These are phyloP conservation scores for Pseudocercospora eumusae DNA, from an alignment of 2,329 filamentous ascomycete genomes.

Conservation along the genomic window DNA sequence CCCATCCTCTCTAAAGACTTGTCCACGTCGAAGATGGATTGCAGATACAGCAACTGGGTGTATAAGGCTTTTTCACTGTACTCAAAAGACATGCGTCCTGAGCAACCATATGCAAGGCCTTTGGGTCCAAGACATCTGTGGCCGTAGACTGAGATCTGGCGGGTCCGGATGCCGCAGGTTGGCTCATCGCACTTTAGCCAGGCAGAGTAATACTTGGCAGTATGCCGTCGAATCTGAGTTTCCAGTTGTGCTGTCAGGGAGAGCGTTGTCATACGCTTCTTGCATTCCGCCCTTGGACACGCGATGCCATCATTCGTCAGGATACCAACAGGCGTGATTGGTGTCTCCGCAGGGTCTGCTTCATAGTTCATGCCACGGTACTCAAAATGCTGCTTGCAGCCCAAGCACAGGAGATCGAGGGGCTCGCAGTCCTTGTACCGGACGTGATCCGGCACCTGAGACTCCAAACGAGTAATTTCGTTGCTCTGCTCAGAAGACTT, in stretches of 20 bases:
- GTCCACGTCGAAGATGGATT: slow-evolving; percentile 84
- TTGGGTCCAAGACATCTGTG: slow-evolving; percentile 84
- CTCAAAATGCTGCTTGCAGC: slow-evolving; percentile 69
- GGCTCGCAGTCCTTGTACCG: slow-evolving; percentile 82
- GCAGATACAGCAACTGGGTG: slow-evolving; percentile 90
- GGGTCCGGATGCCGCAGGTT: slow-evolving; percentile 80
- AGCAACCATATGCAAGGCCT: slow-evolving; percentile 79
- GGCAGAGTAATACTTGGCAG: slow-evolving; percentile 84
- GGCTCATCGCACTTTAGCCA: slow-evolving; percentile 90
- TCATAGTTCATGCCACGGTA: slow-evolving; percentile 72
- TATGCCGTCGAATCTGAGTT: slow-evolving; percentile 73
- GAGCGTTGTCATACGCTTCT: slow-evolving; percentile 65
- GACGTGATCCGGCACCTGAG: slow-evolving; percentile 86
- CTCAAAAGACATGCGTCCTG: slow-evolving; percentile 86
- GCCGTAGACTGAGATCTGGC: slow-evolving; percentile 92
- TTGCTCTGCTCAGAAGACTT: slow-evolving; percentile 56
- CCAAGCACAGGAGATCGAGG: slow-evolving; percentile 75
- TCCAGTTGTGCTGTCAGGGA: slow-evolving; percentile 86
- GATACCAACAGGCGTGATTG: slow-evolving; percentile 51
- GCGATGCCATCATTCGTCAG: slow-evolving; percentile 73
- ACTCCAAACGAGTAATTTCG: slow-evolving; percentile 88
- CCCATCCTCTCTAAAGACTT: slow-evolving; percentile 61
- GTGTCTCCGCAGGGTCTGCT: slow-evolving; percentile 33
- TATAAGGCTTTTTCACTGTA: slow-evolving; percentile 87
- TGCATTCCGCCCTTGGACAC: slow-evolving; percentile 67